These are phyloP conservation scores for Solanum rostratum DNA, from an alignment of 257 asterid genomes.

Conservation along the genomic window DNA sequence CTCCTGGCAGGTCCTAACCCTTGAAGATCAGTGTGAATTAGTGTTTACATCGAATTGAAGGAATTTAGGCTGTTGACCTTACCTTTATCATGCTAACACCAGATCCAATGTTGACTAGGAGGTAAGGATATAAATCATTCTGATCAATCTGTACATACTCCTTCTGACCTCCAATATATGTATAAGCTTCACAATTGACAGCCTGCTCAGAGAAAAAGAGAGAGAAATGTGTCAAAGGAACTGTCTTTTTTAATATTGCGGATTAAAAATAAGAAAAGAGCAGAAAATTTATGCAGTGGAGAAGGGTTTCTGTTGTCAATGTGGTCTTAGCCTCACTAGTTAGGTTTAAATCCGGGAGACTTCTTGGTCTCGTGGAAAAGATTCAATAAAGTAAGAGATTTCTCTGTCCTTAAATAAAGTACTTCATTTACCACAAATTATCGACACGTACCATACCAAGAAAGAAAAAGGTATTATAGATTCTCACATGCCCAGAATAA, in stretches of 20 bases:
- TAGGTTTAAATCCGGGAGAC: background rate
- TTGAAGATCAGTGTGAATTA: background rate
- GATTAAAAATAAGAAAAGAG: background rate
- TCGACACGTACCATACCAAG: background rate
- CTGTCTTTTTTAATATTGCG: too few species aligned
- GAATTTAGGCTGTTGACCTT: background rate
- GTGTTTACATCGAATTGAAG: background rate
- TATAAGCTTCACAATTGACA: conserved; percentile 73
- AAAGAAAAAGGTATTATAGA: background rate
- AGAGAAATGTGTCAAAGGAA: background rate
- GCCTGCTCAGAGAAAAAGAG: conserved; percentile 41
- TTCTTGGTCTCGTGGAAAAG: background rate
- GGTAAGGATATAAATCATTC: conserved; percentile 87
- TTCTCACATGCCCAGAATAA: too few species aligned
- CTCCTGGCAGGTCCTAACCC: background rate
- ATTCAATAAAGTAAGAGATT: background rate
- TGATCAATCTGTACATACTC: conserved; percentile 73
- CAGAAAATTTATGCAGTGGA: background rate
- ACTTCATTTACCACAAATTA: background rate
- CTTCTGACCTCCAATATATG: conserved; percentile 59
- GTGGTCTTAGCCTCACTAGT: background rate
- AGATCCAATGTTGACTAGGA: conserved; percentile 90
- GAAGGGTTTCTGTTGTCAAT: background rate
- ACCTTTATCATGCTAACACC: conserved; percentile 99
- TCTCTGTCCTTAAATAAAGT: background rate